Base-by-base conservation (phyloP, 495 filamentous ascomycete genomes). In the Pseudotulostoma volvatum region DNA sequence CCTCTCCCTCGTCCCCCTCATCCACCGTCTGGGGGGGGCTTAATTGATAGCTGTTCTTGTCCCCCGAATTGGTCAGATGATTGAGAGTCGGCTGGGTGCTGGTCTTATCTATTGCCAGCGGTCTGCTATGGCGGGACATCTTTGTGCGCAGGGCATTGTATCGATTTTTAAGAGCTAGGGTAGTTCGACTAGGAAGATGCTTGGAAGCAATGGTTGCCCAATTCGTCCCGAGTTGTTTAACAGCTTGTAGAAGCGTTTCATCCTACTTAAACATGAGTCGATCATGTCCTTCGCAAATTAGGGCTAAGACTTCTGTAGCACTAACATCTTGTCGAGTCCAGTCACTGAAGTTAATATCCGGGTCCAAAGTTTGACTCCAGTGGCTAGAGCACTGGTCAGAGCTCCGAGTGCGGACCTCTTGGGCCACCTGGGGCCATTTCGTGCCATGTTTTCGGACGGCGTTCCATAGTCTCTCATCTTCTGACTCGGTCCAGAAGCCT, bases 311-410 rank as follows among this genome's bases (percentile, higher is more conserved):
- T n/a, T n/a, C n/a, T n/a, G n/a, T n/a, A n/a, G n/a, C n/a, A n/a
- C n/a, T n/a, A n/a, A n/a, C n/a, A n/a, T n/a, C n/a, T n/a, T n/a
- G n/a, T n/a, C 21, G 32, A 4, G 42, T 46, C 50, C 50, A 53
- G 4, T 42, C 38, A 9, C 41, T 42, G 21, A 41, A 48, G 8
- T 49, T 44, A n/a, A 53, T 37, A 25, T 36, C 41, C 8, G 50
- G 50, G 18, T 46, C 37, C 3, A 53, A 43, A 7, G 35, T 37
- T 14, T 53, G 34, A n/a, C 44, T 44, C 52, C 52, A 55, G 3
- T 47, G 47, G 20, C 53, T 55, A 18, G 50, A 43, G 25, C 52
- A 55, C 36, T 55, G 48, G 33, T 53, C 50, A n/a, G 47, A 42
- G 45, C 51, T 47, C 7, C 50, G 37, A n/a, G 36, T 48, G 7